Conservation (phyloP, 2,329 filamentous ascomycete species). For the Neobulgaria alba region DNA sequence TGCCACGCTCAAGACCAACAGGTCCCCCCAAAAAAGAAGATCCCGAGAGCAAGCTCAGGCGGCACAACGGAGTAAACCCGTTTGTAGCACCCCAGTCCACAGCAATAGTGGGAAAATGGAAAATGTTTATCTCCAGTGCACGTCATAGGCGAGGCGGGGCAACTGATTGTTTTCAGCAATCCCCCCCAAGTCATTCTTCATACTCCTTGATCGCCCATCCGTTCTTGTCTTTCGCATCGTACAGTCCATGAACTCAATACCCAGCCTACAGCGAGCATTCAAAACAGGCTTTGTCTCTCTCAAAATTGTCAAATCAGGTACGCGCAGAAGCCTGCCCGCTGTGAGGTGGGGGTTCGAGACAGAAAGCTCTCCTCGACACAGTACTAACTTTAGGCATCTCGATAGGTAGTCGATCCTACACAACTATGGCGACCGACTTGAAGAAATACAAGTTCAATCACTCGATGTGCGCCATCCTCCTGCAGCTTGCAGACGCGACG, state of each 20-base stretch:
- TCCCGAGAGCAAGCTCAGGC: too few species aligned
- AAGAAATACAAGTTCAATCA: constrained; percentile 80
- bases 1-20: too few species aligned
- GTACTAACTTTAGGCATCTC: constrained; percentile 14
- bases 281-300: constrained; percentile 13
- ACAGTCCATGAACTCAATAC: constrained; percentile 18
- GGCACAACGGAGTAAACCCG: too few species aligned
- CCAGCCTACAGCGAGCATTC: constrained; percentile 15
- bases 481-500: neutral
- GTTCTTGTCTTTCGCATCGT: constrained; percentile 1
- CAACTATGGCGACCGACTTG: constrained; percentile 54
- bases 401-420: constrained; percentile 24
- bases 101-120: too few species aligned
- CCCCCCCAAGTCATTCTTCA: constrained; percentile 3
- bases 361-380: neutral
- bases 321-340: constrained; percentile 4
- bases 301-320: constrained; percentile 20
- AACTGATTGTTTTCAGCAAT: neutral
- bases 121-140: constrained; percentile 1
- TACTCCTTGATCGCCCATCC: neutral
- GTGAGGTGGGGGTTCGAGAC: constrained; percentile 2
- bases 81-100: too few species aligned
- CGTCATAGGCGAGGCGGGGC: constrained; percentile 2
- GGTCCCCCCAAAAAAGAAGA: too few species aligned
- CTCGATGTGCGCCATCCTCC: constrained; percentile 59